phyloP scores from a whole-genome alignment of 441 rosid species.

The Adansonia madagascariensis region DNA sequence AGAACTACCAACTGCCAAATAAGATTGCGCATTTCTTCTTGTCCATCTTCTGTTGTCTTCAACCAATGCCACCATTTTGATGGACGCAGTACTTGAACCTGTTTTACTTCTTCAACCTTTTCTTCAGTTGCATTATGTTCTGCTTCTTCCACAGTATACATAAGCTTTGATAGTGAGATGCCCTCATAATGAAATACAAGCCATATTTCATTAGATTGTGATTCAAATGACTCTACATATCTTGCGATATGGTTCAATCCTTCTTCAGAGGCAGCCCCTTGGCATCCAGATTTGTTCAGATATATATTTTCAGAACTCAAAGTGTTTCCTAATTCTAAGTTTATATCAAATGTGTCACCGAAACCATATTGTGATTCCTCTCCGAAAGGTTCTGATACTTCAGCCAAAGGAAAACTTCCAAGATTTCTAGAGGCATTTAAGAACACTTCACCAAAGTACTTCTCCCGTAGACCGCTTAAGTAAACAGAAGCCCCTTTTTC shows the following conservation, averaged over 20 bases:
- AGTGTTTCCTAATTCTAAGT: conserved; percentile 38
- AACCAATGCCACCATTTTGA: conserved; percentile 99
- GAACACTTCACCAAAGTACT: conserved; percentile 91
- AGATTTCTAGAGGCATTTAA: conserved; percentile 66
- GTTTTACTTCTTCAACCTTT: conserved; percentile 61
- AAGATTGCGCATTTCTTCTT: conserved; percentile 86
- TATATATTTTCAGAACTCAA: conserved; percentile 39
- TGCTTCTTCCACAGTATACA: conserved; percentile 78
- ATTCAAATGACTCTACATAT: conserved; percentile 93
- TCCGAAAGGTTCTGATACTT: conserved; percentile 38
- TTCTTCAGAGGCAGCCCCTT: conserved; percentile 54
- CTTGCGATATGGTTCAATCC: conserved; percentile 94
- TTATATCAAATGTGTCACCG: conserved; percentile 31
- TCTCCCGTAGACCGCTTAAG: conserved; percentile 92
- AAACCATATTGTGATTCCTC: conserved; percentile 42
- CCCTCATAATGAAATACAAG: conserved; percentile 94
- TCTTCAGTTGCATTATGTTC: conserved; percentile 45
- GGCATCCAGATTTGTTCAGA: conserved; percentile 35
- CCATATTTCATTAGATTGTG: conserved; percentile 88
- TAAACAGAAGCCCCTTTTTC: conserved; percentile 85
- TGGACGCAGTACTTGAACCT: conserved; percentile 66
- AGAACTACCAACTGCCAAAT: conserved; percentile 80
- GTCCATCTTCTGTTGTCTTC: conserved; percentile 84
- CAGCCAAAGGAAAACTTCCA: conserved; percentile 45
- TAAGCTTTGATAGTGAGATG: conserved; percentile 77